Evolutionary conservation across 2,329 filamentous ascomycete genomes (phyloP), one percentile per base, ranked within the genome.

Genomic region (Alternaria metachromatica): DNA sequence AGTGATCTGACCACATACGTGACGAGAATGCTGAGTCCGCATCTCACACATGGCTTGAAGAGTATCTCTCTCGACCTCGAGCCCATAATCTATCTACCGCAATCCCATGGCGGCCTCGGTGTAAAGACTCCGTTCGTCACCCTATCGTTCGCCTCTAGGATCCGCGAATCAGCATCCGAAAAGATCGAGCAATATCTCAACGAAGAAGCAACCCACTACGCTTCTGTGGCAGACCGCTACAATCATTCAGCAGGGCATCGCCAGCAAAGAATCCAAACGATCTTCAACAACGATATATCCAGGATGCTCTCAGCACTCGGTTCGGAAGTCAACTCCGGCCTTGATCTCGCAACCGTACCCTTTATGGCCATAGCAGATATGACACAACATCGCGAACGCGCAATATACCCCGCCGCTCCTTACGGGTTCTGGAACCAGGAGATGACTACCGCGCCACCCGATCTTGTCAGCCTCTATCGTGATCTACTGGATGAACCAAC

Each of bases 41-140:
- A 65, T 37, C 30, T 6, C 26, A 28, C 1, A 43, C 0, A 4
- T 61, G 10, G 26, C 23, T 8, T 49, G 49, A 18, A 18, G 37
- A 15, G 37, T 41, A 20, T 63, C 7, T 23, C 64, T 23, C 55
- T 68, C 43, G 26, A 60, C 5, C 53, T 76, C 8, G 76, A 78
- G 33, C 67, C 75, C 5, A 49, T 77, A 23, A 67, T 77, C 58
- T 72, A 74, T 58, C 67, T 78, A 2, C 73, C 76, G 1, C 59
- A 64, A 37, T 58, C 69, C 2, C 75, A 72, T 30, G 75, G 76
- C 41, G 76, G 75, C 18, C 66, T 78, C 20, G 73, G 75, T 41
- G 64, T 78, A 18, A 72, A 74, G 51, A 78, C 72, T 59, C 75
- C 75, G 3, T 73, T 72, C 58, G 60, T 69, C 13, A 60, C 69